Conservation (phyloP, 805 yeast species). For the Candida ficus region DNA sequence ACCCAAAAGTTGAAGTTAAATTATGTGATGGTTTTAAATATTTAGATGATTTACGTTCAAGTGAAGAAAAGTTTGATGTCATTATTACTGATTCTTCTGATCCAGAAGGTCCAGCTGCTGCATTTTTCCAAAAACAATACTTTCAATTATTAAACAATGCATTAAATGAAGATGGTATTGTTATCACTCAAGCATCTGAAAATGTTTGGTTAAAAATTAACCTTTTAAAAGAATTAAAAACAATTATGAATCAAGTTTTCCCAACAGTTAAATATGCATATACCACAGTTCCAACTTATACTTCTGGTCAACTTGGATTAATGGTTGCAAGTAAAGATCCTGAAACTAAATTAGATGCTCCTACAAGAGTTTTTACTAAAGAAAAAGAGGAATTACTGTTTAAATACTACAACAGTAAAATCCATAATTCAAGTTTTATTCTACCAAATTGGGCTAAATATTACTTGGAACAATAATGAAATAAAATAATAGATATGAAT, state of each 20-base stretch:
- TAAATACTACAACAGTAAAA: slow-evolving; percentile 58
- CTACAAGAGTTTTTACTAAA: slow-evolving; percentile 41
- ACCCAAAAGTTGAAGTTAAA: slow-evolving; percentile 61
- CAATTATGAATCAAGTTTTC: slow-evolving; percentile 51
- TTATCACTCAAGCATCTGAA: slow-evolving; percentile 76
- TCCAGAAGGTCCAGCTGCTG: slow-evolving; percentile 95
- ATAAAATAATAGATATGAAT: not conserved
- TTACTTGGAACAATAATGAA: slow-evolving; percentile 14
- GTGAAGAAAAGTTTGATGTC: slow-evolving; percentile 58
- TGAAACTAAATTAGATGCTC: slow-evolving; percentile 39
- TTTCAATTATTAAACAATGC: slow-evolving; percentile 64
- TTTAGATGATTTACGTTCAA: slow-evolving; percentile 37
- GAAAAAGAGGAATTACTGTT: slow-evolving; percentile 45
- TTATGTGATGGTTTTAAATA: slow-evolving; percentile 83
- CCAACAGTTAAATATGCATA: slow-evolving; percentile 61
- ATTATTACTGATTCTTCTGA: slow-evolving; percentile 91
- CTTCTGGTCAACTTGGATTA: slow-evolving; percentile 83
- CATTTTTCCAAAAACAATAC: slow-evolving; percentile 74
- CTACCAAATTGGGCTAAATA: slow-evolving; percentile 75
- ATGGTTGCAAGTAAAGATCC: slow-evolving; percentile 63
- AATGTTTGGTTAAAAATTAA: slow-evolving; percentile 69
- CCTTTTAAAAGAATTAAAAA: slow-evolving; percentile 42
- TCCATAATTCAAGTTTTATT: slow-evolving; percentile 71
- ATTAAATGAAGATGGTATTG: slow-evolving; percentile 56
- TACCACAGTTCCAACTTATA: slow-evolving; percentile 82